Conservation (phyloP, 2,329 filamentous ascomycete species). For the Parafenestella ontariensis region DNA sequence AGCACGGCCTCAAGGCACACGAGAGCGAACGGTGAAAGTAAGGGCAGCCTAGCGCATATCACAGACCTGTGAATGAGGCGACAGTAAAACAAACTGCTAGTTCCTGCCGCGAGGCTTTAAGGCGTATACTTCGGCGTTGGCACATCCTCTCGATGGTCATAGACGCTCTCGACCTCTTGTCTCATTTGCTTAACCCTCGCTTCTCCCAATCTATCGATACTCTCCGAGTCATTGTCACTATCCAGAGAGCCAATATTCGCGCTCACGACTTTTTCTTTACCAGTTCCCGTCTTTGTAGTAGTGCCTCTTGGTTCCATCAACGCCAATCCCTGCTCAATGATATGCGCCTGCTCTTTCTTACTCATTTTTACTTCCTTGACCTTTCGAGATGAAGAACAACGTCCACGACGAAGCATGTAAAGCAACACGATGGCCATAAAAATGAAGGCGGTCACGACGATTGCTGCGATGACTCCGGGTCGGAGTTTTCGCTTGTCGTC, state of each 20-base stretch:
- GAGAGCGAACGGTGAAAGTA: too few relatives aligned
- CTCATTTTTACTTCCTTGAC: neutral
- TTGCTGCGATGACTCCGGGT: slow-evolving; percentile 1
- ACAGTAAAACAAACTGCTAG: too few relatives aligned
- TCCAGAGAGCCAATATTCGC: neutral
- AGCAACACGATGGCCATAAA: neutral
- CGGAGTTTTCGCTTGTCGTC: neutral
- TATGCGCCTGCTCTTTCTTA: slow-evolving; percentile 1
- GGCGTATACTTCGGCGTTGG: slow-evolving; percentile 20
- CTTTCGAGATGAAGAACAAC: neutral
- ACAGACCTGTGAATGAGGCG: too few relatives aligned
- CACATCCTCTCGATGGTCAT: slow-evolving; percentile 2
- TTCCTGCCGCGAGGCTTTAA: neutral
- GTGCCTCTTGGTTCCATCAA: slow-evolving; percentile 1
- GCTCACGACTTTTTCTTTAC: neutral
- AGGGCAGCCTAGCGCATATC: too few relatives aligned
- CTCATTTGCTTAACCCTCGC: neutral
- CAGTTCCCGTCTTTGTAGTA: neutral
- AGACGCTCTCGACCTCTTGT: neutral
- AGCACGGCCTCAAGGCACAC: too few relatives aligned
- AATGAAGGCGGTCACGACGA: neutral
- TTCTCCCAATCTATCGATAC: neutral
- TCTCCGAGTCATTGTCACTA: neutral
- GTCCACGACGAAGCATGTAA: neutral
- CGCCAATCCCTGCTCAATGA: neutral